phyloP scores from a whole-genome alignment of 2,329 filamentous ascomycete genomes.

The Hymenoscyphus fructigenus region DNA sequence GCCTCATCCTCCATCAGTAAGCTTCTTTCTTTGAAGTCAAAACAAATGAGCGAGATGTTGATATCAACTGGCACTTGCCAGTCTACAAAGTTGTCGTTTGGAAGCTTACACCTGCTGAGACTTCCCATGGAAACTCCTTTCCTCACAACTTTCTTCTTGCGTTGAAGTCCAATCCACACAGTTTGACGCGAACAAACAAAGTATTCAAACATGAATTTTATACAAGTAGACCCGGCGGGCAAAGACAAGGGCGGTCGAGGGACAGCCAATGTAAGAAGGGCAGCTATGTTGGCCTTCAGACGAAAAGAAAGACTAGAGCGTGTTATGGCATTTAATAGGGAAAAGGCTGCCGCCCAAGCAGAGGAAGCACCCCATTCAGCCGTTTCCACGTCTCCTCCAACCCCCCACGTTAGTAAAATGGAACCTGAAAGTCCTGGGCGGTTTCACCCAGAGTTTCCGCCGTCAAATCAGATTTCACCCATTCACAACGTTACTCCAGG shows the following conservation, averaged over 20 bases:
- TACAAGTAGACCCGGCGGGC: slow-evolving; percentile 1
- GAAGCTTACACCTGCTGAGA: too few species aligned
- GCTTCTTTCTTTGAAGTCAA: neutral
- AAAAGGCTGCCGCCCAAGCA: neutral
- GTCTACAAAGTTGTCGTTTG: neutral
- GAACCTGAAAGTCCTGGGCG: neutral
- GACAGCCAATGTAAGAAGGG: slow-evolving; percentile 2
- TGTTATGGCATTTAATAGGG: neutral
- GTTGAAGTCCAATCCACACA: neutral
- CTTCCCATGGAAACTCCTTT: neutral
- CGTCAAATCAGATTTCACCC: neutral
- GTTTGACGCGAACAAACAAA: neutral
- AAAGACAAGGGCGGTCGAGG: neutral
- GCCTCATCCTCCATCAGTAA: neutral
- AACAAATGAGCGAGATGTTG: neutral
- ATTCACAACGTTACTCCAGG: neutral
- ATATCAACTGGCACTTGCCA: neutral
- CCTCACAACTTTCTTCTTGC: neutral
- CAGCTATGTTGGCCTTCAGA: slow-evolving; percentile 9
- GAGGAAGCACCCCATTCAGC: neutral
- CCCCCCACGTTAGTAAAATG: neutral
- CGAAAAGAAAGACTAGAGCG: slow-evolving; percentile 6
- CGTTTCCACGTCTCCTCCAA: neutral
- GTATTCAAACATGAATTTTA: neutral
- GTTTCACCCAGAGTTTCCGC: neutral